Conservation (phyloP, 768 basidiomycete genomes). For the Cyclocybe cylindracea region DNA sequence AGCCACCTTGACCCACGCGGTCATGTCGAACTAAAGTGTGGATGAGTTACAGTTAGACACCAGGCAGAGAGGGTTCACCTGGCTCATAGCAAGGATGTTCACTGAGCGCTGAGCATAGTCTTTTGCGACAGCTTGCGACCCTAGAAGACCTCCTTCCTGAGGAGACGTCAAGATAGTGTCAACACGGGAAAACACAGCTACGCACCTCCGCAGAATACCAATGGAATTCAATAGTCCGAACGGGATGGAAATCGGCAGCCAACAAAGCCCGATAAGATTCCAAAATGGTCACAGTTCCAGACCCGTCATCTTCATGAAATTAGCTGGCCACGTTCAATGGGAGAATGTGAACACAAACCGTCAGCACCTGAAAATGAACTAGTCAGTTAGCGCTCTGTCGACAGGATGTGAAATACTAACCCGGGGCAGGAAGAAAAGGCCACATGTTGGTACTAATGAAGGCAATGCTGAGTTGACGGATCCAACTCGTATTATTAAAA, state of each 20-base stretch:
- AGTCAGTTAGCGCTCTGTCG: slow-evolving; percentile 11
- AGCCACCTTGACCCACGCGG: slow-evolving; percentile 86
- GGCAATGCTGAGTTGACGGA: neutral
- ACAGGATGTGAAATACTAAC: slow-evolving; percentile 35
- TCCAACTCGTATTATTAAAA: neutral
- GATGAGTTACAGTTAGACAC: slow-evolving; percentile 13
- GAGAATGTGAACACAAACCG: slow-evolving; percentile 36
- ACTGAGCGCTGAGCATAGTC: slow-evolving; percentile 64
- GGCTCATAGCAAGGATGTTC: slow-evolving; percentile 82
- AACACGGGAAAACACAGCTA: slow-evolving; percentile 11
- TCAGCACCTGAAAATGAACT: slow-evolving; percentile 44
- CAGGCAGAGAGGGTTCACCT: slow-evolving; percentile 43
- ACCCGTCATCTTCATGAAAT: slow-evolving; percentile 62
- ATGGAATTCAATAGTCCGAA: slow-evolving; percentile 73
- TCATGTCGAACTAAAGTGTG: slow-evolving; percentile 77
- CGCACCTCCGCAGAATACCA: slow-evolving; percentile 82
- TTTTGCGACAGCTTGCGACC: slow-evolving; percentile 86
- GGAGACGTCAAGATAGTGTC: slow-evolving; percentile 11
- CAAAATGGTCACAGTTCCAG: slow-evolving; percentile 77
- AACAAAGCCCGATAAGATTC: slow-evolving; percentile 76
- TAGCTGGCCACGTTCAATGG: neutral
- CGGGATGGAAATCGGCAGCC: slow-evolving; percentile 66
- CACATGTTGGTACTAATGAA: slow-evolving; percentile 65
- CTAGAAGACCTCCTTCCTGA: slow-evolving; percentile 83
- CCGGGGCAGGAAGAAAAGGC: slow-evolving; percentile 79